Evolutionary conservation across 1,284 basidiomycete genomes (phyloP).

Genomic region (Apiotrichum porosum): DNA sequence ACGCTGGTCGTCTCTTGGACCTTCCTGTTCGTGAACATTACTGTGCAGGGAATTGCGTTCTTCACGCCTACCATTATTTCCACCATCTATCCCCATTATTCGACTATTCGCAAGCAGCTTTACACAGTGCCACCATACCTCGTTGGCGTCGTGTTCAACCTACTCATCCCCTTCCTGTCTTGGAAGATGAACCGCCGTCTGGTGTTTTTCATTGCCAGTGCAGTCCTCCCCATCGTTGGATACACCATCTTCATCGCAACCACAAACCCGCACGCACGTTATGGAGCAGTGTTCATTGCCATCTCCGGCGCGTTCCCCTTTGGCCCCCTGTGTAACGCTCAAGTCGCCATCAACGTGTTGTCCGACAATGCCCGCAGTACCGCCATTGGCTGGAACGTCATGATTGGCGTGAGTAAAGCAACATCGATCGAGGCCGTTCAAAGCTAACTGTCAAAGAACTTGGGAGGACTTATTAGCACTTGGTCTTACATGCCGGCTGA

Average conservation of each 20-base stretch:
- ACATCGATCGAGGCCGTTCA: no score
- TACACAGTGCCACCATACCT: conserved; percentile 43
- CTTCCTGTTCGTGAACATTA: conserved; percentile 47
- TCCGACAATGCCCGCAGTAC: conserved; percentile 10
- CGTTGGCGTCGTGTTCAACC: conserved; percentile 30
- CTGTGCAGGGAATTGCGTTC: conserved; percentile 26
- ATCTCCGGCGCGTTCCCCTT: conserved; percentile 12
- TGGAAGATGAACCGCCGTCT: conserved; percentile 39
- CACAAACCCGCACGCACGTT: conserved; percentile 3
- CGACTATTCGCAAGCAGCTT: conserved; percentile 34
- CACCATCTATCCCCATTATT: conserved; percentile 26
- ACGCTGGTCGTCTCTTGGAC: conserved; percentile 33
- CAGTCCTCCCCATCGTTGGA: conserved; percentile 33
- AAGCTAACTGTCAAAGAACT: not conserved
- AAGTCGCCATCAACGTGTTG: conserved; percentile 5
- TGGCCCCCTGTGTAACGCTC: conserved; percentile 9
- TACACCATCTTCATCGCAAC: conserved; percentile 34
- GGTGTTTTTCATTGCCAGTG: conserved; percentile 29
- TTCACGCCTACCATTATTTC: conserved; percentile 31
- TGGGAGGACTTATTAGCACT: conserved; percentile 24
- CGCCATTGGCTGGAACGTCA: conserved; percentile 17
- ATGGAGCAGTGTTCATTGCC: conserved; percentile 14
- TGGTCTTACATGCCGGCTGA: conserved; percentile 24
- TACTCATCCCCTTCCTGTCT: conserved; percentile 31
- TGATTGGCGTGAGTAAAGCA: conserved; percentile 13